Evolutionary conservation across 495 filamentous ascomycete genomes (phyloP).

Genomic region (Talaromyces adpressus): DNA sequence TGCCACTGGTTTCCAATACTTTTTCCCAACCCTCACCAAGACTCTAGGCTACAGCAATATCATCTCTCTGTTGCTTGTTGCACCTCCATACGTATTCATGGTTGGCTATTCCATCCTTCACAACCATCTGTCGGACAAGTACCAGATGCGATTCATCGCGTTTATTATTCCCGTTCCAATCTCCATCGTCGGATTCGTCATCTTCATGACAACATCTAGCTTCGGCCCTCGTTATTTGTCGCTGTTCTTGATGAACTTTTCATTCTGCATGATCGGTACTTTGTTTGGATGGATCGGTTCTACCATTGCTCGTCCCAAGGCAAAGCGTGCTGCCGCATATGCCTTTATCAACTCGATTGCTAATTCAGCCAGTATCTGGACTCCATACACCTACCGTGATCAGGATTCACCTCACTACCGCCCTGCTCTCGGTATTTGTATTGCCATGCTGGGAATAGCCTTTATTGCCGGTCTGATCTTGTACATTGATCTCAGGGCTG

Average conservation of each 20-base stretch:
- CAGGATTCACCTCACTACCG: slow-evolving; percentile 32
- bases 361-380: slow-evolving; percentile 49
- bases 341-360: slow-evolving; percentile 49
- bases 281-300: slow-evolving; percentile 50
- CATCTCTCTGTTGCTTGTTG: slow-evolving; percentile 42
- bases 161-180: slow-evolving; percentile 43
- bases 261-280: slow-evolving; percentile 46
- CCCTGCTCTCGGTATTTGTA: slow-evolving; percentile 39
- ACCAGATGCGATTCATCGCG: slow-evolving; percentile 44
- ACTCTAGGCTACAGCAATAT: slow-evolving; percentile 34
- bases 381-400: slow-evolving; percentile 42
- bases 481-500: slow-evolving; percentile 31
- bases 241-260: slow-evolving; percentile 48
- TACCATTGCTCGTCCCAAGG: slow-evolving; percentile 43
- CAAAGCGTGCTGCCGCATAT: slow-evolving; percentile 47
- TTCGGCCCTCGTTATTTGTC: slow-evolving; percentile 48
- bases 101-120: slow-evolving; percentile 40
- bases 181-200: slow-evolving; percentile 41
- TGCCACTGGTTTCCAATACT: slow-evolving; percentile 48
- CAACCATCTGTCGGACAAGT: slow-evolving; percentile 37
- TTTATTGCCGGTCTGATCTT: slow-evolving; percentile 29
- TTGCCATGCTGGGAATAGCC: slow-evolving; percentile 38
- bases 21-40: slow-evolving; percentile 43
- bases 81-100: slow-evolving; percentile 51
- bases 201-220: slow-evolving; percentile 40